Conservation (phyloP, 176 grass and related monocot species). For the Oryza officinalis region DNA sequence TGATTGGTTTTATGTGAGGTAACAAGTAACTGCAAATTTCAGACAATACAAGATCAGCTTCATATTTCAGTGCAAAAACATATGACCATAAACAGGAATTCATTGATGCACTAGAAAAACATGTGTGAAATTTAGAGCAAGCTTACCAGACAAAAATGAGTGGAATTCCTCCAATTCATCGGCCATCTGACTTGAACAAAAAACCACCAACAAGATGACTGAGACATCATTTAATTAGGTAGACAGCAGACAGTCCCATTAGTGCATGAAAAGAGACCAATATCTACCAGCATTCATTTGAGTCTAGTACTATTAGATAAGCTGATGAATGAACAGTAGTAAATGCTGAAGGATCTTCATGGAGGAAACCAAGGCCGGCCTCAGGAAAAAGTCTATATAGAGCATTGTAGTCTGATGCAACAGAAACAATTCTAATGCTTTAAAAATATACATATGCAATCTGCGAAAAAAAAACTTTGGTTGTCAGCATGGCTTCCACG, state of each 20-base stretch:
- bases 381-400: constrained; percentile 10
- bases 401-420: constrained; percentile 9
- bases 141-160: background rate
- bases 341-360: constrained; percentile 10
- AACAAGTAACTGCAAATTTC: constrained; percentile 7
- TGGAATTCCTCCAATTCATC: constrained; percentile 5
- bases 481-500: background rate
- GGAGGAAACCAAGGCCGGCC: background rate
- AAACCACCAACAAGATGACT: constrained; percentile 32
- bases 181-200: background rate
- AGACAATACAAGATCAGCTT: background rate
- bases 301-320: background rate
- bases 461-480: constrained; percentile 7
- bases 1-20: background rate
- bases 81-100: background rate
- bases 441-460: background rate
- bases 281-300: constrained; percentile 34
- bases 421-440: background rate
- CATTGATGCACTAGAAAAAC: background rate
- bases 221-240: constrained; percentile 29
- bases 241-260: constrained; percentile 8
- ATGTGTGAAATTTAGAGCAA: background rate
- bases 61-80: background rate
- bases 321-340: constrained; percentile 19
- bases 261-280: constrained; percentile 17